phyloP scores from a whole-genome alignment of 2,329 filamentous ascomycete genomes.

The Bipolaris cookei region DNA sequence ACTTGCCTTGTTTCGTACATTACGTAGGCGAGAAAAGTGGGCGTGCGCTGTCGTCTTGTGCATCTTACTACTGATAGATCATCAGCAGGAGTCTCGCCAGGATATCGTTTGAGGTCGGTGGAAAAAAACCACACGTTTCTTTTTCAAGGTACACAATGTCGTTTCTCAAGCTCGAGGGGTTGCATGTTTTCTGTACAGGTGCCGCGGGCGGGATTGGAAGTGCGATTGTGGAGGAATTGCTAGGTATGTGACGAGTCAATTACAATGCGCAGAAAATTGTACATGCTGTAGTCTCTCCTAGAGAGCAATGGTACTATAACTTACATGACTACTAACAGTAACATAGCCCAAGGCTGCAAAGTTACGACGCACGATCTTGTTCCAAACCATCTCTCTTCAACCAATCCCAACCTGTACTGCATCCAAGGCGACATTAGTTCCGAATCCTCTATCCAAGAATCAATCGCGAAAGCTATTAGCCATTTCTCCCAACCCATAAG shows the following conservation, averaged over 20 bases:
- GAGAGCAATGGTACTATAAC: too few relatives aligned
- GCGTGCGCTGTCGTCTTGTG: not conserved
- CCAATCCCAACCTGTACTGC: conserved; percentile 47
- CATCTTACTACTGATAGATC: not conserved
- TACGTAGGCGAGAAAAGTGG: conserved; percentile 12
- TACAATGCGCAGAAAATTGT: not conserved
- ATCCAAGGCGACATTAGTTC: conserved; percentile 57
- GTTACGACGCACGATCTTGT: conserved; percentile 61
- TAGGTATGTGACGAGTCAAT: conserved; percentile 49
- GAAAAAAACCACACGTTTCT: not conserved
- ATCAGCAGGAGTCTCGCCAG: not conserved
- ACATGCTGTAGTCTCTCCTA: not conserved
- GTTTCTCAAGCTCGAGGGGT: conserved; percentile 56
- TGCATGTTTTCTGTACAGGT: conserved; percentile 62
- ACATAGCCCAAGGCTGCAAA: conserved; percentile 59
- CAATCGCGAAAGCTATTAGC: conserved; percentile 51
- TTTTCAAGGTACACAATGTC: conserved; percentile 38
- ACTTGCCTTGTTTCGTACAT: not conserved
- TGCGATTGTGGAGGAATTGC: conserved; percentile 59
- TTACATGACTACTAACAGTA: conserved; percentile 4
- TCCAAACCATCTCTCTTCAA: conserved; percentile 40
- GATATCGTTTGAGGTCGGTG: not conserved
- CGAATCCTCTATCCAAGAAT: conserved; percentile 54
- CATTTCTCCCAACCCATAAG: conserved; percentile 58
- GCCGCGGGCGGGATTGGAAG: conserved; percentile 60